phyloP scores from a whole-genome alignment of 208 protist genomes.

The Angomonas ambiguus region DNA sequence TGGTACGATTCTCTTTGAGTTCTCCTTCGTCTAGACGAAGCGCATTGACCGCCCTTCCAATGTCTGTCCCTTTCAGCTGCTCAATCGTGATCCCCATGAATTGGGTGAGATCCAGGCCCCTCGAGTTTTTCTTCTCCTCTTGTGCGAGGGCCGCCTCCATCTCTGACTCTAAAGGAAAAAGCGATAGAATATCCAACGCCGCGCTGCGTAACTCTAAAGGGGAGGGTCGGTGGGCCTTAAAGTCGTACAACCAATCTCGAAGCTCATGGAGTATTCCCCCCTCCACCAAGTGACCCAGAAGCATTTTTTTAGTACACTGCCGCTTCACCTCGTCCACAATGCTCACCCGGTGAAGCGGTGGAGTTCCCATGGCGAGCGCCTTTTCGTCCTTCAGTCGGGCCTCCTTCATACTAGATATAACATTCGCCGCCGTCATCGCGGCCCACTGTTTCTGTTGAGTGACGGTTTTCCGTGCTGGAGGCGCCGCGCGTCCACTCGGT shows the following conservation, averaged over 20 bases:
- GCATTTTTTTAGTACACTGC: slow-evolving; percentile 34
- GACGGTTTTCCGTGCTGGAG: background rate
- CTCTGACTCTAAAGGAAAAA: slow-evolving; percentile 60
- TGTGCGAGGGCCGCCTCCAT: slow-evolving; percentile 13
- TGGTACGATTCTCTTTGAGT: slow-evolving; percentile 52
- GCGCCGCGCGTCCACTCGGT: background rate
- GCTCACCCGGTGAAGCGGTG: slow-evolving; percentile 55
- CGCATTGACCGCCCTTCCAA: slow-evolving; percentile 66
- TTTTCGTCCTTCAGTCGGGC: background rate
- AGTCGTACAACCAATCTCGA: slow-evolving; percentile 75
- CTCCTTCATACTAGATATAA: background rate
- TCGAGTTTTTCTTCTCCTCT: slow-evolving; percentile 15
- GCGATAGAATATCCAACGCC: slow-evolving; percentile 66
- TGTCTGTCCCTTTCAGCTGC: slow-evolving; percentile 56
- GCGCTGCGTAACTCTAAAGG: slow-evolving; percentile 67
- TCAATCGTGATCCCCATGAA: slow-evolving; percentile 68
- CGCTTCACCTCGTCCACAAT: slow-evolving; percentile 37
- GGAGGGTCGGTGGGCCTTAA: slow-evolving; percentile 39
- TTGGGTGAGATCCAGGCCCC: slow-evolving; percentile 29
- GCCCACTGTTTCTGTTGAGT: background rate
- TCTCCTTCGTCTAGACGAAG: slow-evolving; percentile 54
- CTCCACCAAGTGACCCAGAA: slow-evolving; percentile 48
- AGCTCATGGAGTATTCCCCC: slow-evolving; percentile 72
- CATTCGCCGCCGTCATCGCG: background rate
- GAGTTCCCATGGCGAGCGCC: slow-evolving; percentile 9